phyloP scores from a whole-genome alignment of 345 rosid species.

The Angophora floribunda region DNA sequence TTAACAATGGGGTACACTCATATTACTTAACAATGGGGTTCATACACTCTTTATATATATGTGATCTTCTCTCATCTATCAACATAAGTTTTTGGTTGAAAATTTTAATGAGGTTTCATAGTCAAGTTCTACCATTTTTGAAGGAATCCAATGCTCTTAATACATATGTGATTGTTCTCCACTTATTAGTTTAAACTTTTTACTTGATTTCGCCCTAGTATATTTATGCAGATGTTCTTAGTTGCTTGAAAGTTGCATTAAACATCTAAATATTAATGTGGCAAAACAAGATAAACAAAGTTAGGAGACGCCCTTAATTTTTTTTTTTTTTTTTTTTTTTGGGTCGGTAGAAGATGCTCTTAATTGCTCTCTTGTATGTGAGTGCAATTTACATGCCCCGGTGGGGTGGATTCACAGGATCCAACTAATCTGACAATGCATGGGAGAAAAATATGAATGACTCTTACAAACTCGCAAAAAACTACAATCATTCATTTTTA shows the following conservation, averaged over 20 bases:
- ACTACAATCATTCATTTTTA: neutral
- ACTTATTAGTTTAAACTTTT: neutral
- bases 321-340: too few relatives aligned
- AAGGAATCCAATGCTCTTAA: neutral
- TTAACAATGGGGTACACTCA: fast-evolving
- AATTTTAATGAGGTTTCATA: fast-evolving
- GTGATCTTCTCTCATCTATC: neutral
- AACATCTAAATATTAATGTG: neutral
- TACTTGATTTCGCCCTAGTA: fast-evolving
- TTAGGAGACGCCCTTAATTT: neutral
- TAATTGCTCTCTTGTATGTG: neutral
- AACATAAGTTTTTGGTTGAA: neutral
- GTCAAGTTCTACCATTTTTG: fast-evolving
- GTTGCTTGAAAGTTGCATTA: neutral
- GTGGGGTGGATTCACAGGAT: neutral
- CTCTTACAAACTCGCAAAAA: neutral
- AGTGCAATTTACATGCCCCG: neutral
- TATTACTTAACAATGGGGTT: fast-evolving
- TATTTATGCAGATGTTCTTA: neutral
- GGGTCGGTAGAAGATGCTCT: neutral
- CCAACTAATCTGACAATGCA: too few relatives aligned
- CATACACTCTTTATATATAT: neutral
- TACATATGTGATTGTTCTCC: fast-evolving
- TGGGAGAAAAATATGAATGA: neutral
- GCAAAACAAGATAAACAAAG: neutral